Conservation (phyloP, 441 rosid genomes). For the Geranium incanum region DNA sequence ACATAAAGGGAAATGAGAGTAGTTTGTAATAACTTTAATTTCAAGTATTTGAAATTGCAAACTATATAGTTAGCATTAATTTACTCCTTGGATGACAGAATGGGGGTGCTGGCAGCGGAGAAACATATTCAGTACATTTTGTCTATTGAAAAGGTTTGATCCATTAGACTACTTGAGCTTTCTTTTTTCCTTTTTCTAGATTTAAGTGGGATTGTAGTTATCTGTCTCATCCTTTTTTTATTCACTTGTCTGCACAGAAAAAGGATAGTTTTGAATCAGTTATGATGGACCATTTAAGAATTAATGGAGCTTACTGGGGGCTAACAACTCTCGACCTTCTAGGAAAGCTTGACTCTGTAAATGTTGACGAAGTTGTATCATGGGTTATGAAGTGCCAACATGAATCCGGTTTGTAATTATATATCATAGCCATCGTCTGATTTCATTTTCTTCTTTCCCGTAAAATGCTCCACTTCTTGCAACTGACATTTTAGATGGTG, state of each 20-base stretch:
- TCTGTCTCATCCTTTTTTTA: not conserved
- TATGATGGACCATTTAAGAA: slow-evolving; percentile 74
- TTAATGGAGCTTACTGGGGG: slow-evolving; percentile 94
- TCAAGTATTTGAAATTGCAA: not conserved
- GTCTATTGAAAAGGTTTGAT: slow-evolving; percentile 60
- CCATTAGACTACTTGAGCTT: not conserved
- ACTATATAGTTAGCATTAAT: not conserved
- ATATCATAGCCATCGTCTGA: not conserved
- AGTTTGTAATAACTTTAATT: not conserved
- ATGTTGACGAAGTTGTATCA: slow-evolving; percentile 55
- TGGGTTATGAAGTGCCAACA: slow-evolving; percentile 81
- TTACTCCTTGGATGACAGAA: slow-evolving; percentile 26
- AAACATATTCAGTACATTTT: slow-evolving; percentile 61
- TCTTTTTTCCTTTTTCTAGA: slow-evolving; percentile 6
- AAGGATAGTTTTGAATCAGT: slow-evolving; percentile 75
- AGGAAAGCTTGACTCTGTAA: slow-evolving; percentile 51
- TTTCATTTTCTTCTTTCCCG: not conserved
- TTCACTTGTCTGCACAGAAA: slow-evolving; percentile 32
- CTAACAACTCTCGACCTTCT: slow-evolving; percentile 64
- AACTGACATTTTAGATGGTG: not conserved
- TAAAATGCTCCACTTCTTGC: not conserved
- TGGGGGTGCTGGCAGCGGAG: slow-evolving; percentile 51
- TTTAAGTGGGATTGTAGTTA: not conserved
- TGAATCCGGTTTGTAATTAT: slow-evolving; percentile 51
- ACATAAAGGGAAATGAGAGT: not conserved